Evolutionary conservation across 2,329 filamentous ascomycete genomes (phyloP).

Genomic region (Pseudogymnoascus sp.): DNA sequence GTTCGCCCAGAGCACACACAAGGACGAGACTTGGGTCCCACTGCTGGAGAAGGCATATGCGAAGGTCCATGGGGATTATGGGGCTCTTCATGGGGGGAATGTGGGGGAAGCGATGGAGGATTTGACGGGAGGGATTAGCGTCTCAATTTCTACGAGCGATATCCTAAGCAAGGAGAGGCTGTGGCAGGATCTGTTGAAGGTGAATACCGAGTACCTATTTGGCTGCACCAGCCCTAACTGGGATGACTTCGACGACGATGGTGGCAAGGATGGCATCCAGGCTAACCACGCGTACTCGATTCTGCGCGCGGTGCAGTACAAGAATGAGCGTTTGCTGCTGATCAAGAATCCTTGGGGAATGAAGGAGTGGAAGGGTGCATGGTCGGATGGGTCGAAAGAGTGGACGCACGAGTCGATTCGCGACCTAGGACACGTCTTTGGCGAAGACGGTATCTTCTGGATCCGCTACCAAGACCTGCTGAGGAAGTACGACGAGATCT

Average conservation of each 20-base stretch:
- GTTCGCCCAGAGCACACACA: constrained; percentile 66
- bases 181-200: constrained; percentile 70
- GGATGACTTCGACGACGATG: constrained; percentile 33
- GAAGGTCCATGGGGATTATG: constrained; percentile 75
- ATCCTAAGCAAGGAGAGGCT: constrained; percentile 73
- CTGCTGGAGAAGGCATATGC: constrained; percentile 76
- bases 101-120: constrained; percentile 47
- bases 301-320: constrained; percentile 44
- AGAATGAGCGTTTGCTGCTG: constrained; percentile 47
- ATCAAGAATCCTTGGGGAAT: constrained; percentile 49
- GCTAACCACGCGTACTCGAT: constrained; percentile 52
- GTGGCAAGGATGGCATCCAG: constrained; percentile 40
- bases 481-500: constrained; percentile 50
- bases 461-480: constrained; percentile 54
- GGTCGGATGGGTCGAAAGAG: constrained; percentile 50
- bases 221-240: constrained; percentile 46
- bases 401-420: constrained; percentile 51
- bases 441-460: constrained; percentile 55
- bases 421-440: constrained; percentile 51
- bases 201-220: constrained; percentile 73
- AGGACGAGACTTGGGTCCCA: constrained; percentile 76
- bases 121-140: constrained; percentile 60
- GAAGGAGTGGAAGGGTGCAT: constrained; percentile 51
- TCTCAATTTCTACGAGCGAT: constrained; percentile 57
- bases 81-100: constrained; percentile 64